Conservation (phyloP, 768 basidiomycete species). For the Rhizopogon rudus region DNA sequence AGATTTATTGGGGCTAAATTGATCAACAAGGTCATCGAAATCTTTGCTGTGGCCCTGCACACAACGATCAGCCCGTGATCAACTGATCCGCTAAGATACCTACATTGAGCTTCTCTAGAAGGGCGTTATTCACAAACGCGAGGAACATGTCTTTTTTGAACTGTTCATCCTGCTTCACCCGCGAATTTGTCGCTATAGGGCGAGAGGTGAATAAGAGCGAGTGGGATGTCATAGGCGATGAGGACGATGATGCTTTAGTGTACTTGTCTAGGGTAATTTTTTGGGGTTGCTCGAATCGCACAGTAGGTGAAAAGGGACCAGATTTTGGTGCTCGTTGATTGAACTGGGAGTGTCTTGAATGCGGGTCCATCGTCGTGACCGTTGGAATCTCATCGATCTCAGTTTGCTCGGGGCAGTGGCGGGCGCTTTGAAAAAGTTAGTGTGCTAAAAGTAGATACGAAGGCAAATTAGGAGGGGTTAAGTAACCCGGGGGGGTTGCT, state of each 20-base stretch:
- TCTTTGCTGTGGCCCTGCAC: constrained; percentile 64
- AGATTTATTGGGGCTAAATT: constrained; percentile 62
- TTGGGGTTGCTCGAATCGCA: constrained; percentile 41
- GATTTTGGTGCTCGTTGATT: constrained; percentile 68
- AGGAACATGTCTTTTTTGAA: constrained; percentile 81
- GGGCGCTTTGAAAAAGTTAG: neutral
- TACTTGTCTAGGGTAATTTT: constrained; percentile 41
- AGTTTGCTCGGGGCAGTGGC: neutral
- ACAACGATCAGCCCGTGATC: constrained; percentile 8
- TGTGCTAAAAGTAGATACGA: neutral
- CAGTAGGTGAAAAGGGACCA: constrained; percentile 46
- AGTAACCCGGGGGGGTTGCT: neutral
- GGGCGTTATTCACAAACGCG: constrained; percentile 75
- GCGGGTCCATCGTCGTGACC: constrained; percentile 58
- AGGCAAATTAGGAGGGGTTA: neutral
- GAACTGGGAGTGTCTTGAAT: constrained; percentile 71
- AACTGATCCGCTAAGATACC: constrained; percentile 20
- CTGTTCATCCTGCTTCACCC: constrained; percentile 72
- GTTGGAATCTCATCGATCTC: too few species aligned
- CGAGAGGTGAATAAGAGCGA: constrained; percentile 27
- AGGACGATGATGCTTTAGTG: constrained; percentile 32
- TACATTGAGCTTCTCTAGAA: constrained; percentile 70
- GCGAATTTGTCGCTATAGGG: constrained; percentile 75
- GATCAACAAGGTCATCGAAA: constrained; percentile 86
- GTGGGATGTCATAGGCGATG: constrained; percentile 16